A percentile compares a stretch with the other conserved stretches of the same genome.
Conservation (phyloP, 352 stramenopile species). For the Plasmopara muralis region DNA sequence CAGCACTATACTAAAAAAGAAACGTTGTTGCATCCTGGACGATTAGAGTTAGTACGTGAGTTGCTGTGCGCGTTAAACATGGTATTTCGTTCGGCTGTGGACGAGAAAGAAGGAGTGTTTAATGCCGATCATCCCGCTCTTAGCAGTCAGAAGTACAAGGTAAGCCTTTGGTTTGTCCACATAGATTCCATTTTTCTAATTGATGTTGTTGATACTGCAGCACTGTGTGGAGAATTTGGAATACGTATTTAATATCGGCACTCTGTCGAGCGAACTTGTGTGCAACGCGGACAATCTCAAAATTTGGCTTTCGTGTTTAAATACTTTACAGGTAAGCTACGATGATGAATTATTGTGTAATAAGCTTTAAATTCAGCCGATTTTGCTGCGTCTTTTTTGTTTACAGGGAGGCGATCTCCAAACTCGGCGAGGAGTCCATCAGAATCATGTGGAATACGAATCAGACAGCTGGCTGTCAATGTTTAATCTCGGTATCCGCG, state of each 20-base stretch:
- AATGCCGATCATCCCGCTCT: conserved; percentile 75
- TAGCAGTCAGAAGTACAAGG: conserved; percentile 86
- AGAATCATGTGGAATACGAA: conserved; percentile 85
- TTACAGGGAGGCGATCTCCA: conserved; percentile 71
- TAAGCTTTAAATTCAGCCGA: conserved; percentile 3
- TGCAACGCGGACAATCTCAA: conserved; percentile 60
- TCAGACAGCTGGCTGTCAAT: conserved; percentile 85
- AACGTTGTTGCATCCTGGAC: conserved; percentile 35
- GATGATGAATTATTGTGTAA: neutral
- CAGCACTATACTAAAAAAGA: conserved; percentile 69
- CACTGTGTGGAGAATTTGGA: conserved; percentile 84
- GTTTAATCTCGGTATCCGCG: conserved; percentile 84
- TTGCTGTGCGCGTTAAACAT: conserved; percentile 54
- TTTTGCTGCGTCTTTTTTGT: conserved; percentile 6
- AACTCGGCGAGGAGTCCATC: conserved; percentile 51
- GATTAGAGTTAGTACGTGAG: conserved; percentile 56
- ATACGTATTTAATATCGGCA: conserved; percentile 78
- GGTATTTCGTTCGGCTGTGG: conserved; percentile 52
- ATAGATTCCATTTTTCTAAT: neutral
- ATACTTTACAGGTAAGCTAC: conserved; percentile 49
- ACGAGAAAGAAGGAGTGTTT: conserved; percentile 30
- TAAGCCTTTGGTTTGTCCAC: conserved; percentile 15
- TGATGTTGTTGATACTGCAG: conserved; percentile 23
- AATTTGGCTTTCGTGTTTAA: conserved; percentile 66
- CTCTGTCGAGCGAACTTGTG: conserved; percentile 70